phyloP scores from a whole-genome alignment of 2,329 filamentous ascomycete genomes.

The Fusarium aywerte region DNA sequence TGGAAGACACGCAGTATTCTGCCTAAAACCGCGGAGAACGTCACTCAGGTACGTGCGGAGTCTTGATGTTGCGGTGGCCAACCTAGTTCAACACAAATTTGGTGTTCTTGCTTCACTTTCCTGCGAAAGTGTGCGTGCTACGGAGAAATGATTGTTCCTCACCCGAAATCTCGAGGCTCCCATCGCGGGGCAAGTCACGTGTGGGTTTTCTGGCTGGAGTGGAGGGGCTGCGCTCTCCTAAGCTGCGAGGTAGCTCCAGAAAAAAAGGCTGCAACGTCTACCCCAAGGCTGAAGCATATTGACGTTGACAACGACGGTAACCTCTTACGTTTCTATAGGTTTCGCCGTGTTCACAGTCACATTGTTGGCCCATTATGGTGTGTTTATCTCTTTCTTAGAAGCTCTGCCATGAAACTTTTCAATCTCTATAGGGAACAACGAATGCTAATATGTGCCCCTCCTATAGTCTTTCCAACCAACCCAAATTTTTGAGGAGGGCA shows the following conservation, averaged over 20 bases:
- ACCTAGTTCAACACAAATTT: conserved; percentile 52
- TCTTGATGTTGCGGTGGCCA: conserved; percentile 45
- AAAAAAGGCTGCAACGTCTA: conserved; percentile 48
- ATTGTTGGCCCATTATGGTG: conserved; percentile 44
- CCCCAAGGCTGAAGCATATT: conserved; percentile 47
- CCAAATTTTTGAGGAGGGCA: conserved; percentile 97
- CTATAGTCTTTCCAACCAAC: conserved; percentile 80
- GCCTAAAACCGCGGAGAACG: conserved; percentile 38
- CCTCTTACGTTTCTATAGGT: conserved; percentile 37
- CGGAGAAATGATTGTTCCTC: conserved; percentile 55
- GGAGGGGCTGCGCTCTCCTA: conserved; percentile 44
- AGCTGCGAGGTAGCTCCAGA: conserved; percentile 46
- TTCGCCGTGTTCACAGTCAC: conserved; percentile 39
- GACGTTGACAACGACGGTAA: conserved; percentile 43
- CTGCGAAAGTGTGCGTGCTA: conserved; percentile 53
- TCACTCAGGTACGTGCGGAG: conserved; percentile 46
- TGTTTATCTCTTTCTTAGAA: conserved; percentile 2
- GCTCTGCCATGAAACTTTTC: neutral
- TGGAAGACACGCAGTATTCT: conserved; percentile 36
- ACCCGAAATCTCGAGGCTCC: conserved; percentile 42
- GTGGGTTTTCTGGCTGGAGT: conserved; percentile 38
- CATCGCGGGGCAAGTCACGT: conserved; percentile 57
- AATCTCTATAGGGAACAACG: neutral
- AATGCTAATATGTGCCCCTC: conserved; percentile 46
- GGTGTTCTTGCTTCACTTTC: conserved; percentile 51